phyloP scores from a whole-genome alignment of 2,329 filamentous ascomycete genomes.

The Nigrospora oryzae region DNA sequence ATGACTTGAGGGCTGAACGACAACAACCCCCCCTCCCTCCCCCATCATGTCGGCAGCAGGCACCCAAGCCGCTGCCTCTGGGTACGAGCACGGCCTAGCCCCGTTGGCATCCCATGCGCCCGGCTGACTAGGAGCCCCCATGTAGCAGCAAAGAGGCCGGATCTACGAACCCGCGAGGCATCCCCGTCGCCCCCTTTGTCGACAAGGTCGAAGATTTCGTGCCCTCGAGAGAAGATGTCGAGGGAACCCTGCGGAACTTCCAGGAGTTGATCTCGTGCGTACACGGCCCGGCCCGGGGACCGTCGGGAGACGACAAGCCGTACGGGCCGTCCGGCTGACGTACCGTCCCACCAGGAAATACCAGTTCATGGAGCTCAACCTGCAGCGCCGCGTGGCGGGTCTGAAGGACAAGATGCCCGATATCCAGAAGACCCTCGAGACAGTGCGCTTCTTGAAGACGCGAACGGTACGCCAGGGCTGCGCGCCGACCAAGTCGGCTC shows the following conservation, averaged over 20 bases:
- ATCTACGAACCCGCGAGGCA: slow-evolving; percentile 71
- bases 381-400: slow-evolving; percentile 71
- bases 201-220: slow-evolving; percentile 88
- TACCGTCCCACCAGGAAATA: slow-evolving; percentile 65
- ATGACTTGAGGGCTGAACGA: no score
- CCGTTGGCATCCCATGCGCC: not conserved
- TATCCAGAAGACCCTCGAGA: slow-evolving; percentile 91
- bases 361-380: slow-evolving; percentile 97
- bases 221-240: slow-evolving; percentile 67
- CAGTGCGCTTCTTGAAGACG: slow-evolving; percentile 74
- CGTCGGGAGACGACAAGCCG: not conserved
- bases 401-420: slow-evolving; percentile 94
- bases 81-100: not conserved
- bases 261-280: slow-evolving; percentile 89
- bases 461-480: slow-evolving; percentile 47
- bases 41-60: slow-evolving; percentile 1
- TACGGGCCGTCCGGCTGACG: not conserved
- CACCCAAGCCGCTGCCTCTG: not conserved
- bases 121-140: slow-evolving; percentile 1
- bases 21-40: no score
- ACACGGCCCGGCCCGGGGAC: slow-evolving; percentile 6
- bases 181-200: slow-evolving; percentile 77
- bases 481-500: not conserved
- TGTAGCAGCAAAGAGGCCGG: slow-evolving; percentile 37
- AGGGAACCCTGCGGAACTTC: slow-evolving; percentile 72